Conservation (phyloP, 1,139 yeast species). For the Debaryomyces fabryi region DNA sequence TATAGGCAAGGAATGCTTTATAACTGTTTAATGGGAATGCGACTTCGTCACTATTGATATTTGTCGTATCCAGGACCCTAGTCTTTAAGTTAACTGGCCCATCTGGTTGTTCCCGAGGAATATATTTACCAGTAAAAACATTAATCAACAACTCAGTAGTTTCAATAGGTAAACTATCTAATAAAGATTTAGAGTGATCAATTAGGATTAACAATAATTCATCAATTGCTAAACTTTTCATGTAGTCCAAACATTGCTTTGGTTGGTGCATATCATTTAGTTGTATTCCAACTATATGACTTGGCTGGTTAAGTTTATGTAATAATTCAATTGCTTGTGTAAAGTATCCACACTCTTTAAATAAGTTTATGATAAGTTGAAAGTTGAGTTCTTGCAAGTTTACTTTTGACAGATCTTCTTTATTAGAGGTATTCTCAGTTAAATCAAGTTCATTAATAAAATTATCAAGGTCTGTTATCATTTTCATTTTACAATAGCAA, state of each 20-base stretch:
- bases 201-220: constrained; percentile 74
- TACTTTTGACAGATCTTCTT: constrained; percentile 9
- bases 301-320: constrained; percentile 71
- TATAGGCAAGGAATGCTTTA: constrained; percentile 67
- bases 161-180: constrained; percentile 74
- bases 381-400: constrained; percentile 58
- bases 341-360: constrained; percentile 76
- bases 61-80: constrained; percentile 11
- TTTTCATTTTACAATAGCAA: constrained; percentile 79
- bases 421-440: constrained; percentile 15
- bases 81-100: constrained; percentile 10
- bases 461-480: constrained; percentile 55
- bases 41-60: constrained; percentile 12
- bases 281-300: constrained; percentile 75
- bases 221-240: constrained; percentile 72
- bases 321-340: constrained; percentile 74
- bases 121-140: constrained; percentile 84
- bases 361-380: constrained; percentile 68
- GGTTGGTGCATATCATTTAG: constrained; percentile 69
- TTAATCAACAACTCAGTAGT: constrained; percentile 82
- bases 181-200: constrained; percentile 64
- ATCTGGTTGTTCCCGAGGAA: constrained; percentile 36
- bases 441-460: constrained; percentile 55
- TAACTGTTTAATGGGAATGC: constrained; percentile 59
- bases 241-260: constrained; percentile 62